Base-by-base conservation (phyloP, 192 early-diverging fungal species). In the Coemansia reversa region DNA sequence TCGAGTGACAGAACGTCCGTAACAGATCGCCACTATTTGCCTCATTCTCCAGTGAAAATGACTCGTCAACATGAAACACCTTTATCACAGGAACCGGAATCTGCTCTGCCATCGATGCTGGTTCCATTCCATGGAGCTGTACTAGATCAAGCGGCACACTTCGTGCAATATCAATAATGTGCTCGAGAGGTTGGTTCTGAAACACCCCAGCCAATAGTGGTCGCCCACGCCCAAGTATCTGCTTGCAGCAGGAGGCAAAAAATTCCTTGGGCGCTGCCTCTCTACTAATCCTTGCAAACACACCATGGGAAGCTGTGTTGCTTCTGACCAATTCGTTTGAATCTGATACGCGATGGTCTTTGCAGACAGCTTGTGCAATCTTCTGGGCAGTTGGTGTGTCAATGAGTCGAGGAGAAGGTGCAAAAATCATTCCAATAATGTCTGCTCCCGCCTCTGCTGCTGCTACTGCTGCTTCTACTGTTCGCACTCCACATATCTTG, bases 151-250 rank as follows among this genome's bases (percentile, higher is more conserved):
- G 81, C 19, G 88, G 87, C 22, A 89, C 84, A 19, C 67, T 67
- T 19, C 76, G 64, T 4, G 86, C 88, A 7, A 90, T 83, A 1
- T 72, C 62, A 24, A 85, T 85, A 60, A 98, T 94, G 57, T 93
- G 74, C 50, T 89, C 90, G 22, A 92, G 61, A 1, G 87, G 62
- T 48, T 95, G 92, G 70, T 96, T 92, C 63, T 86, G 86, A 74
- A 99, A 99, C 9, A 99, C 96, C 5, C 98, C 98, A 1, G 95
- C 92, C 16, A 96, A 72, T 55, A 94, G 77, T 20, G 98, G 98
- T 48, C 75, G 83, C 49, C 62, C 74, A 47, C 25, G 12, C n/a
- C 7, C 55, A 5, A 14, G 12, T 49, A 58, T 47, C 35, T 49
- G 5, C 24, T 51, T 18, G 29, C 29, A 25, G 16, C 94, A 45